phyloP scores from a whole-genome alignment of 164 flowering plant species.

The Magnolia changhungtana region DNA sequence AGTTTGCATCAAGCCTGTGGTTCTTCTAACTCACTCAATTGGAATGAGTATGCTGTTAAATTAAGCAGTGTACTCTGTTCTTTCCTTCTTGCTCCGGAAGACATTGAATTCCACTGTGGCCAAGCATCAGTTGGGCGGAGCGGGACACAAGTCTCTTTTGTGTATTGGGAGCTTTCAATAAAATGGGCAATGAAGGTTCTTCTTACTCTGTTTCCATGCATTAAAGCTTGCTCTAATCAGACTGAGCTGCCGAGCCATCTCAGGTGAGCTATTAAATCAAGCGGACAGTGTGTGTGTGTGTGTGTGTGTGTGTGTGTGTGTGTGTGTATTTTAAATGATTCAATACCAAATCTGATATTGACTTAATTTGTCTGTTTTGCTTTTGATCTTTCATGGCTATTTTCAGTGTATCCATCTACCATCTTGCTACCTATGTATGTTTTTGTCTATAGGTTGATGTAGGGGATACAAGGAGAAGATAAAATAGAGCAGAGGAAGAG shows the following conservation, averaged over 20 bases:
- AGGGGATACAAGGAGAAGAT: neutral
- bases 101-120: slow-evolving; percentile 25
- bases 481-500: too few species aligned
- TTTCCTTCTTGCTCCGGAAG: slow-evolving; percentile 62
- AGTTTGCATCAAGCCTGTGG: slow-evolving; percentile 15
- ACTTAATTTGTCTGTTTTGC: neutral
- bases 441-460: neutral
- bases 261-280: slow-evolving; percentile 42
- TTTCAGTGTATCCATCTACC: neutral
- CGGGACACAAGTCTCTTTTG: slow-evolving; percentile 43
- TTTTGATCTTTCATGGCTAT: neutral
- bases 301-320: too few species aligned
- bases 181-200: slow-evolving; percentile 90
- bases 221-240: slow-evolving; percentile 76
- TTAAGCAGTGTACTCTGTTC: slow-evolving; percentile 72
- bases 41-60: slow-evolving; percentile 66
- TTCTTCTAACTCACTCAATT: slow-evolving; percentile 34
- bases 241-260: slow-evolving; percentile 62
- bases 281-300: neutral
- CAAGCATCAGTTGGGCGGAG: slow-evolving; percentile 42
- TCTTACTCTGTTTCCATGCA: slow-evolving; percentile 68
- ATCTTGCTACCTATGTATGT: neutral
- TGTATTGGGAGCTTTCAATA: slow-evolving; percentile 70
- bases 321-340: too few species aligned
- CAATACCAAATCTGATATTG: neutral